phyloP scores from a whole-genome alignment of 1,284 basidiomycete species.

The Ustilago bromivora region DNA sequence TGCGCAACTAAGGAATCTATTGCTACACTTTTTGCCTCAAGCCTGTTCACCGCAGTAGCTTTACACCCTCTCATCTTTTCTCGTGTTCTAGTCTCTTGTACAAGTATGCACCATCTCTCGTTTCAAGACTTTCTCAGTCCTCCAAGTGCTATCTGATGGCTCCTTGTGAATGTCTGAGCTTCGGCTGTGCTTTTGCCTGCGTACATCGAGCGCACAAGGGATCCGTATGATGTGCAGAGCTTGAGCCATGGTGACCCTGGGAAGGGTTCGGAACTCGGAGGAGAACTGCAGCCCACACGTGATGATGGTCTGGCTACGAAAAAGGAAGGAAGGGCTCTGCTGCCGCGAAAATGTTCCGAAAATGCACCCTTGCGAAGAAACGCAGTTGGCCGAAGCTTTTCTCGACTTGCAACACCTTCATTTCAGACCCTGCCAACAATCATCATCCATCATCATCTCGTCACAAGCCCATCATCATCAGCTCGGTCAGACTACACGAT shows the following conservation, averaged over 20 bases:
- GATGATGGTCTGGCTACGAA: constrained; percentile 6
- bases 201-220: not conserved
- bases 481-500: not conserved
- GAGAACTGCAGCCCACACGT: constrained; percentile 17
- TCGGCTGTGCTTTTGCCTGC: not conserved
- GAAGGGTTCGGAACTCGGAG: constrained; percentile 19
- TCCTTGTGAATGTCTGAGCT: not conserved
- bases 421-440: constrained; percentile 18
- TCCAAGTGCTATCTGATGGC: not conserved
- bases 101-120: constrained; percentile 33
- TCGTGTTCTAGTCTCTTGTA: constrained; percentile 26
- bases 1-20: not conserved
- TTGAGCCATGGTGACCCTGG: not conserved
- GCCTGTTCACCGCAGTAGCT: not conserved
- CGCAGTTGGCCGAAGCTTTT: constrained; percentile 25
- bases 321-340: constrained; percentile 17
- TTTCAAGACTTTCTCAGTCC: not conserved
- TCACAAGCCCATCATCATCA: not conserved
- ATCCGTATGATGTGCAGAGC: not conserved
- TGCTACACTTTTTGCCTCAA: not conserved
- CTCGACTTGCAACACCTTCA: constrained; percentile 22
- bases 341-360: constrained; percentile 15
- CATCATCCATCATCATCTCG: not conserved
- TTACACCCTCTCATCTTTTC: not conserved
- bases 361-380: constrained; percentile 13